Base-by-base conservation (phyloP, 129 eudicot genomes). In the Artemisia argyi region DNA sequence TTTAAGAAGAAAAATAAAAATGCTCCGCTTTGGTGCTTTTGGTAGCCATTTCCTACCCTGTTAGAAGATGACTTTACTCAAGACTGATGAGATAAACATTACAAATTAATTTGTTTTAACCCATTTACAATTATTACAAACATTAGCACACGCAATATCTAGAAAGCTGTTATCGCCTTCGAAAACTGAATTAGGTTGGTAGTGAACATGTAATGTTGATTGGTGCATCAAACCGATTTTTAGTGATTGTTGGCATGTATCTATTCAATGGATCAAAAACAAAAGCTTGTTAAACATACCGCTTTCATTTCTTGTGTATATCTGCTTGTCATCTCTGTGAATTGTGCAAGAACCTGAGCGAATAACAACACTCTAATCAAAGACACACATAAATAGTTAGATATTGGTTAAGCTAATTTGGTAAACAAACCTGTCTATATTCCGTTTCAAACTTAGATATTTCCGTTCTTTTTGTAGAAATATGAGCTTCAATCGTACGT, bases 391-490 rank as follows among this genome's bases (percentile, higher is more conserved):
- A 49, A 39, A n/a, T 32, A 65, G 28, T 18, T 4, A 39, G 57
- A 42, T 72, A 13, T 10, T 28, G 30, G 18, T 11, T 50, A 16
- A 32, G 65, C 35, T 53, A 15, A 77, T 26, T 55, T 5, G 60
- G 35, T 35, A 73, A 61, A 49, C 74, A 75, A 49, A 89, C 98
- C 89, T 94, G 97, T 85, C 91, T 86, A 73, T 94, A 94, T 78
- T 94, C 99, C n/a, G 83, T 70, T 86, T 94, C 99, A 71, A 94
- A 94, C 72, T 90, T 90, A 32, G 96, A 88, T 62, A 94, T 89
- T 71, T 94, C 97, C 47, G 77, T 82, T 74, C 96, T 79, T 81
- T 94, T 94, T 15, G 96, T 80, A 85, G 90, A 84, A 28, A 90
- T 84, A 65, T 84, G 93, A 61, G 97, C 89, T 81, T 94, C 99